Evolutionary conservation across 257 asterid species (phyloP).

Genomic region (Datura wrightii): DNA sequence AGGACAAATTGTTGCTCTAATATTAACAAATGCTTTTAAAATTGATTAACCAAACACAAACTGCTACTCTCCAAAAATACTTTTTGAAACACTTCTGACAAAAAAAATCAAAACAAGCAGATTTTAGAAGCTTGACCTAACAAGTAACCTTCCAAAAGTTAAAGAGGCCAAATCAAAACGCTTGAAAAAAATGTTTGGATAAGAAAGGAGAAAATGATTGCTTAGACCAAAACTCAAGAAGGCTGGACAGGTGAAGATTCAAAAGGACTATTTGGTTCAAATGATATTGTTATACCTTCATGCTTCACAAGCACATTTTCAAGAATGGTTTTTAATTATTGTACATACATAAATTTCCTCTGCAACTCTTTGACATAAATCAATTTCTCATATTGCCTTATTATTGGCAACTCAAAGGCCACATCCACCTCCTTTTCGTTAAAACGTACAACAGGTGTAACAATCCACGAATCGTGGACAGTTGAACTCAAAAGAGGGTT

Average conservation of each 20-base stretch:
- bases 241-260: neutral
- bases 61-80: neutral
- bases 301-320: neutral
- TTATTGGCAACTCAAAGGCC: conserved; percentile 13
- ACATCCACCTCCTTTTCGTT: neutral
- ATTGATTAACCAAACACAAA: neutral
- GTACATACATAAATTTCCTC: neutral
- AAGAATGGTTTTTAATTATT: conserved; percentile 5
- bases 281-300: neutral
- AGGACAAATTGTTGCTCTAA: neutral
- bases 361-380: neutral
- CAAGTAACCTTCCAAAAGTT: conserved; percentile 13
- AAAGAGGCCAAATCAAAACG: neutral
- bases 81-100: neutral
- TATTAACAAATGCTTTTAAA: neutral
- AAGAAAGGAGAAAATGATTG: neutral
- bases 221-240: neutral
- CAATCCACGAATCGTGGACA: neutral
- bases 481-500: neutral
- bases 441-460: neutral
- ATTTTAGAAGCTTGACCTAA: neutral
- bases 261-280: neutral
- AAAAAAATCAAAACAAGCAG: neutral
- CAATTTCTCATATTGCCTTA: neutral
- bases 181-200: neutral